These are phyloP conservation scores for Rhynchosporium secalis DNA, from an alignment of 2,329 filamentous ascomycete genomes.

Conservation along the genomic window DNA sequence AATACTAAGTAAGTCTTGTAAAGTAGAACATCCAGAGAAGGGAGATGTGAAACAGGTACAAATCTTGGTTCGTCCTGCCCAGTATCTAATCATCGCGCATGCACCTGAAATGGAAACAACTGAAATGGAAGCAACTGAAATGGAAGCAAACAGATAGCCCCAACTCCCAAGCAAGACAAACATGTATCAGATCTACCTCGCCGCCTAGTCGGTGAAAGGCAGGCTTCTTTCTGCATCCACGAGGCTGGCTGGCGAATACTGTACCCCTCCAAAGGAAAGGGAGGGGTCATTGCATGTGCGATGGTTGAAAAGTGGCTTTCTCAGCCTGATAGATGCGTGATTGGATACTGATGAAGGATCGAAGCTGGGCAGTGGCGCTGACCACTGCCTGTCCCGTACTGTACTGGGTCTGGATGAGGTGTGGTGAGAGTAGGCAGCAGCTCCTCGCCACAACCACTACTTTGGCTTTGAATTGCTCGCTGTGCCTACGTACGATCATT, in stretches of 20 bases:
- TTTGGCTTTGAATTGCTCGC: too few species aligned
- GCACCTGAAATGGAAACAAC: neutral
- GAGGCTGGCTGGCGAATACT: slow-evolving; percentile 2
- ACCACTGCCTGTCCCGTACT: neutral
- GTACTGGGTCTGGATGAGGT: neutral
- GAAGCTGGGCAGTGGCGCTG: slow-evolving; percentile 13
- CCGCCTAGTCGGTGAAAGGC: neutral
- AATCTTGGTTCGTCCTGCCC: neutral
- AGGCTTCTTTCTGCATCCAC: neutral
- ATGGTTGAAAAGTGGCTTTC: neutral
- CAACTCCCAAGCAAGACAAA: neutral
- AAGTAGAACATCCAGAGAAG: neutral
- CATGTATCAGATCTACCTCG: slow-evolving; percentile 1
- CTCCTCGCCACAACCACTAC: too few species aligned
- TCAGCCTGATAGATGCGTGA: slow-evolving; percentile 9
- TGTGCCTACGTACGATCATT: too few species aligned
- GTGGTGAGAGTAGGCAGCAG: neutral
- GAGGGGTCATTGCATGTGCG: slow-evolving; percentile 11
- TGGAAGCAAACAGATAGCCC: neutral
- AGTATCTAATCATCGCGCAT: slow-evolving; percentile 3
- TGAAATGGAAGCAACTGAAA: neutral
- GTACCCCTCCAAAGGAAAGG: neutral
- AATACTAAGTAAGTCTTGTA: slow-evolving; percentile 1
- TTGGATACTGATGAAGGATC: neutral
- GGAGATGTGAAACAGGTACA: slow-evolving; percentile 10